phyloP scores from a whole-genome alignment of 768 basidiomycete genomes.

The Hygrophorus russula region DNA sequence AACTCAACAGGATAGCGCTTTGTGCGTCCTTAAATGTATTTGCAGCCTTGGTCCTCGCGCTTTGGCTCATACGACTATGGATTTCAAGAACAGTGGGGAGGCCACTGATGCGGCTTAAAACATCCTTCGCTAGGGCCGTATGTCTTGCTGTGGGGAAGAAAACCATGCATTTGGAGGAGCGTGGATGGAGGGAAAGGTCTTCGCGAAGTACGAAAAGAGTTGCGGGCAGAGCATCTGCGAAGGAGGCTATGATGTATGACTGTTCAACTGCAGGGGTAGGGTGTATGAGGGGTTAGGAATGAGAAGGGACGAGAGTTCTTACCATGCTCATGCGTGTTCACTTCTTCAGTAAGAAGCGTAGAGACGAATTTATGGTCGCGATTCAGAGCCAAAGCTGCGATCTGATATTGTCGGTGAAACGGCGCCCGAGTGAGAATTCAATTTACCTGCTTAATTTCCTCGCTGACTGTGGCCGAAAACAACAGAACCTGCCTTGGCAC shows the following conservation, averaged over 20 bases:
- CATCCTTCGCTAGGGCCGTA: conserved; percentile 27
- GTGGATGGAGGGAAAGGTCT: conserved; percentile 19
- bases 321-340: conserved; percentile 54
- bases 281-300: not conserved
- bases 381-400: conserved; percentile 14
- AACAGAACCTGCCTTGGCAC: conserved; percentile 54
- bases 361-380: conserved; percentile 37
- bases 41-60: conserved; percentile 33
- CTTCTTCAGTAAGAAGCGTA: conserved; percentile 45
- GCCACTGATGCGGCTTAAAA: conserved; percentile 18
- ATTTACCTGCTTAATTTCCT: conserved; percentile 47
- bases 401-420: conserved; percentile 1
- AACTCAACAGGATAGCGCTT: conserved; percentile 39
- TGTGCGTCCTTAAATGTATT: conserved; percentile 33
- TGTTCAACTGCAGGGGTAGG: conserved; percentile 29
- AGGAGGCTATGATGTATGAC: conserved; percentile 29
- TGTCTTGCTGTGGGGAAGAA: conserved; percentile 63
- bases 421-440: not conserved
- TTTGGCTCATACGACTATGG: conserved; percentile 46
- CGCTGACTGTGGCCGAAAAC: conserved; percentile 68
- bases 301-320: conserved; percentile 5
- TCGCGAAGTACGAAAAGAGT: conserved; percentile 26
- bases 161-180: conserved; percentile 35
- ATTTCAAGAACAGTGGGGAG: conserved; percentile 38
- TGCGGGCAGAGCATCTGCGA: conserved; percentile 29